A percentile compares a stretch with the other conserved stretches of the same genome.
These are phyloP conservation scores for Beauveria australis DNA, from an alignment of 2,329 filamentous ascomycete genomes.

Conservation along the genomic window DNA sequence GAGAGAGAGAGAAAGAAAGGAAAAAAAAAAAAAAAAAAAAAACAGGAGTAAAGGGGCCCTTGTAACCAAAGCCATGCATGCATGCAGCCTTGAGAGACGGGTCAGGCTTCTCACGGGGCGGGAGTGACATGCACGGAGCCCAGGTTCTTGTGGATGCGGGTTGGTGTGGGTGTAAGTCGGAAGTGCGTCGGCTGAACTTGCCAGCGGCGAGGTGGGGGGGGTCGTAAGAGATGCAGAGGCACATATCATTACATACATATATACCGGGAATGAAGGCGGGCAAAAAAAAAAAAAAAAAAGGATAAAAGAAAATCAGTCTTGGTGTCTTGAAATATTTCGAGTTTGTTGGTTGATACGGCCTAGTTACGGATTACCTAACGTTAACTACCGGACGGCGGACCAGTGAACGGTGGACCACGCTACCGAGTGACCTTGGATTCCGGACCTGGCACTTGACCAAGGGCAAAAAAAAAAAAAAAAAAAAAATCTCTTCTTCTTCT, in stretches of 20 bases:
- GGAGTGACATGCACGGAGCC: slow-evolving; percentile 9
- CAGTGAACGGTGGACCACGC: not conserved
- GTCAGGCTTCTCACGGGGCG: slow-evolving; percentile 10
- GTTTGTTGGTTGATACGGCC: not conserved
- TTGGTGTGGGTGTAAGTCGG: slow-evolving; percentile 7
- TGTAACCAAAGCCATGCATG: not conserved
- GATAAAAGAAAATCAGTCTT: not conserved
- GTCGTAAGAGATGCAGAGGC: not conserved
- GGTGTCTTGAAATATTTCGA: not conserved
- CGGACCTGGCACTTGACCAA: not conserved
- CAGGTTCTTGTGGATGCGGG: not conserved
- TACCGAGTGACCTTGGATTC: not conserved
- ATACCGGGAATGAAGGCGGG: no score
- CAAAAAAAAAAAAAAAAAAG: not conserved
- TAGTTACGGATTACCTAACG: not conserved
- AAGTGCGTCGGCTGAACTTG: not conserved
- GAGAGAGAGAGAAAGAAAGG: not conserved
- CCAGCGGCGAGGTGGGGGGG: not conserved
- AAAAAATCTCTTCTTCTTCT: not conserved
- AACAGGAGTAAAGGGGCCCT: not conserved
- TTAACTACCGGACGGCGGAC: not conserved
- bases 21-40: not conserved
- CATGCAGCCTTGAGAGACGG: slow-evolving; percentile 5
- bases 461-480: not conserved
- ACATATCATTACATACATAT: not conserved